phyloP scores from a whole-genome alignment of 2,329 filamentous ascomycete genomes.

The Alternaria solani region DNA sequence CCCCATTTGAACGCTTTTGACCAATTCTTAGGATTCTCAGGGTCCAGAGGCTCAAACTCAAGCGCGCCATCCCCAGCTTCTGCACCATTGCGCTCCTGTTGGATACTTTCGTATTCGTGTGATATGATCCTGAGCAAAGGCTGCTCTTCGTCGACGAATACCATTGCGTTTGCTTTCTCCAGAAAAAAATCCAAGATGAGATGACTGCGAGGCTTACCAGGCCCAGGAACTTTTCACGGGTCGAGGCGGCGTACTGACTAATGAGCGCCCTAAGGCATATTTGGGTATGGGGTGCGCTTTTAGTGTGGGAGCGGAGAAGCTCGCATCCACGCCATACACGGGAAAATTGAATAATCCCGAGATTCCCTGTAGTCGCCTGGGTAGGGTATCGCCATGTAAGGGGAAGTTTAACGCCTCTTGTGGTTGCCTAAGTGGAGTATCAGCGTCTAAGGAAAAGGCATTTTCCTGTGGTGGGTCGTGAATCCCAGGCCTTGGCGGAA shows the following conservation, averaged over 20 bases:
- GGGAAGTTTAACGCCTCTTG: too few species aligned
- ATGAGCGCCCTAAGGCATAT: constrained; percentile 5
- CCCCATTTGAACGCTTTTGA: constrained; percentile 40
- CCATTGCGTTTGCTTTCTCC: constrained; percentile 16
- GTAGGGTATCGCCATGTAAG: too few species aligned
- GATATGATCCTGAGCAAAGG: constrained; percentile 37
- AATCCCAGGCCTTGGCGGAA: background rate
- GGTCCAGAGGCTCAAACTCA: constrained; percentile 43
- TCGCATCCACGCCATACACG: background rate
- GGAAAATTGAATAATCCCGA: too few species aligned
- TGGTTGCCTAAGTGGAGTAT: too few species aligned
- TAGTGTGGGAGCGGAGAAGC: constrained; percentile 1
- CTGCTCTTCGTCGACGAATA: constrained; percentile 39
- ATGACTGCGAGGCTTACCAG: background rate
- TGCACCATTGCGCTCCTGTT: constrained; percentile 17
- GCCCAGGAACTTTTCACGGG: constrained; percentile 6
- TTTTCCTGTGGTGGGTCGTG: background rate
- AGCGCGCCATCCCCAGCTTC: constrained; percentile 27
- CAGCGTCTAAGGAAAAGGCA: too few species aligned
- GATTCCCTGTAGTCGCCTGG: too few species aligned
- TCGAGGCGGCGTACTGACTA: constrained; percentile 9
- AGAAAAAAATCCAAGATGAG: background rate
- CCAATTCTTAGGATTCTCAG: constrained; percentile 46
- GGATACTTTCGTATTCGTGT: constrained; percentile 24
- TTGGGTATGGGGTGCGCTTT: constrained; percentile 4